These are phyloP conservation scores for Alnus rubra DNA, from an alignment of 306 rosid species.

Conservation along the genomic window DNA sequence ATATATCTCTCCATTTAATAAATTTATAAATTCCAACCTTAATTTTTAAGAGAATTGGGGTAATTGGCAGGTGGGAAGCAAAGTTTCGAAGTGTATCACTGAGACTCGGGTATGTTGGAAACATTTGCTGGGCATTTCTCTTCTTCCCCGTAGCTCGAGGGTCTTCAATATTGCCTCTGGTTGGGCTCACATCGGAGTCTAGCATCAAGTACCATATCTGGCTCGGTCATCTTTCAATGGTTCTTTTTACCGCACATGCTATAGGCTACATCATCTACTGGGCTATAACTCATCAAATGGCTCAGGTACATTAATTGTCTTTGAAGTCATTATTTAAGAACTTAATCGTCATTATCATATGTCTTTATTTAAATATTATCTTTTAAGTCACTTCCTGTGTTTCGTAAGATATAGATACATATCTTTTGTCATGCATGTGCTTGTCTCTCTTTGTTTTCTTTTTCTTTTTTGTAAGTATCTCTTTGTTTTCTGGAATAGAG, in stretches of 20 bases:
- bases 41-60: neutral
- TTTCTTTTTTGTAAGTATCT: neutral
- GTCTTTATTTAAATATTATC: too few relatives aligned
- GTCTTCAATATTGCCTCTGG: slow-evolving; percentile 59
- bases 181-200: slow-evolving; percentile 69
- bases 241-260: slow-evolving; percentile 57
- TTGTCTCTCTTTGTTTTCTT: too few relatives aligned
- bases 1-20: too few relatives aligned
- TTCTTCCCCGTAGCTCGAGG: slow-evolving; percentile 73
- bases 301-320: slow-evolving; percentile 20
- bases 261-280: slow-evolving; percentile 61
- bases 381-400: too few relatives aligned
- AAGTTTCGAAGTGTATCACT: slow-evolving; percentile 66
- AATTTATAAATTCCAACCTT: too few relatives aligned
- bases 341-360: neutral
- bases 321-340: neutral
- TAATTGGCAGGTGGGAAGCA: slow-evolving; percentile 55
- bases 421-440: too few relatives aligned
- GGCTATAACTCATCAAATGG: slow-evolving; percentile 60
- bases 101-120: slow-evolving; percentile 68
- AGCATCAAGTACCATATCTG: slow-evolving; percentile 69
- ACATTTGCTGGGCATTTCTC: slow-evolving; percentile 72
- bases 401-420: too few relatives aligned
- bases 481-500: neutral
- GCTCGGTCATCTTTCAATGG: slow-evolving; percentile 66